Conservation (phyloP, 106 monocot genomes). For the Hemerocallis citrina region DNA sequence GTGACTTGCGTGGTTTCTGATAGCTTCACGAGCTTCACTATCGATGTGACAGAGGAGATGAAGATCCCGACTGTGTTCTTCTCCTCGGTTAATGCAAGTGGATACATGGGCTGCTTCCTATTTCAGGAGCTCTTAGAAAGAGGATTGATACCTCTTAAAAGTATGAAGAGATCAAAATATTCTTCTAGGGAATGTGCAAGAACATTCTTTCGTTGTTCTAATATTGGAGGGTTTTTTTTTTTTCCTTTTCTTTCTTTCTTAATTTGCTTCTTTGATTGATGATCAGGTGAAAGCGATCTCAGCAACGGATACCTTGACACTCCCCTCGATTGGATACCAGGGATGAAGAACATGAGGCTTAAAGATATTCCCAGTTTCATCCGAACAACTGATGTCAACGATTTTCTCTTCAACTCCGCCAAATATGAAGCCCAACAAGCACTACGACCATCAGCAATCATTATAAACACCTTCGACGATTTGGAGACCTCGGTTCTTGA, state of each 20-base stretch:
- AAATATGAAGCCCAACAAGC: not conserved
- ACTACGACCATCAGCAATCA: constrained; percentile 18
- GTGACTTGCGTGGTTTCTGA: constrained; percentile 20
- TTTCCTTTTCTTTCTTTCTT: too few species aligned
- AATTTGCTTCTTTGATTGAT: not conserved
- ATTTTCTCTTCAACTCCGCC: constrained; percentile 19
- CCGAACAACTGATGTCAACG: constrained; percentile 21
- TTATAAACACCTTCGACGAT: constrained; percentile 54
- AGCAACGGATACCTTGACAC: constrained; percentile 40
- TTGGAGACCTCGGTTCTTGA: constrained; percentile 29
- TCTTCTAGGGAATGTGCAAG: too few species aligned
- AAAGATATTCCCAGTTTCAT: constrained; percentile 38
- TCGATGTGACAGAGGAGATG: constrained; percentile 7
- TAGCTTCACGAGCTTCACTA: constrained; percentile 16
- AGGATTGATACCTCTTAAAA: constrained; percentile 12
- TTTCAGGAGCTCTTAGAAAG: not conserved
- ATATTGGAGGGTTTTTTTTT: too few species aligned
- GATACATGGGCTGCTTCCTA: constrained; percentile 10
- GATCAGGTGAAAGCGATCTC: constrained; percentile 21
- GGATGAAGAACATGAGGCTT: constrained; percentile 31
- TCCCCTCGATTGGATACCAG: constrained; percentile 29
- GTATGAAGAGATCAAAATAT: constrained; percentile 6
- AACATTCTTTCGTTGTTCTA: too few species aligned
- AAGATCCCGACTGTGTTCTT: constrained; percentile 6
- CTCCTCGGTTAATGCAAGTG: constrained; percentile 20